A percentile compares a stretch with the other conserved stretches of the same genome.
phyloP scores from a whole-genome alignment of 352 stramenopile species.

The Plasmopara muralis region DNA sequence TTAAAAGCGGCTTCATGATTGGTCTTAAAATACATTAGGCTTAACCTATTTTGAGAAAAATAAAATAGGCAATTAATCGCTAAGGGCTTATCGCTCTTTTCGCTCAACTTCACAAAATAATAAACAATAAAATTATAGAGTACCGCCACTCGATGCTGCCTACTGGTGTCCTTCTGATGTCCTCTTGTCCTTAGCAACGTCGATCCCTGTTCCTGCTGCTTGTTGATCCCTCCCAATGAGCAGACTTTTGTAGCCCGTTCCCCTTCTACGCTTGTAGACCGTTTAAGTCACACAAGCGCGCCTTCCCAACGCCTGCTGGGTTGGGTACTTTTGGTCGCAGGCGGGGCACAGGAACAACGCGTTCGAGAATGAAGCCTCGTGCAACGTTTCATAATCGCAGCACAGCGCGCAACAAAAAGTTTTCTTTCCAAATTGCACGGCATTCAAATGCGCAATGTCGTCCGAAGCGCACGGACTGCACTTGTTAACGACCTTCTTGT shows the following conservation, averaged over 20 bases:
- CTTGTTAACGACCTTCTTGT: constrained; percentile 9
- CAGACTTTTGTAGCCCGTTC: neutral
- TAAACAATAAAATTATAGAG: constrained; percentile 27
- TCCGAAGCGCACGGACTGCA: constrained; percentile 43
- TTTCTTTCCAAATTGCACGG: constrained; percentile 17
- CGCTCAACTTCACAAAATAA: constrained; percentile 17
- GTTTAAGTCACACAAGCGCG: constrained; percentile 60
- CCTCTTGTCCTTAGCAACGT: too few relatives aligned
- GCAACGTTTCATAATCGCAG: constrained; percentile 33
- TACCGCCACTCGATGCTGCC: neutral
- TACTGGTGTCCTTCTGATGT: too few relatives aligned
- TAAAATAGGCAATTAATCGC: constrained; percentile 2
- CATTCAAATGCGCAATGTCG: constrained; percentile 35
- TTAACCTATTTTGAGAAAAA: too few relatives aligned
- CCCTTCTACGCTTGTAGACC: constrained; percentile 10
- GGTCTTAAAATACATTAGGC: constrained; percentile 21
- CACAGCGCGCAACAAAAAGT: constrained; percentile 63
- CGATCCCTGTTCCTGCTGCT: neutral
- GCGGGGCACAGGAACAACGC: constrained; percentile 65
- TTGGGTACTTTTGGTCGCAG: constrained; percentile 78
- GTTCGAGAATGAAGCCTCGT: constrained; percentile 34
- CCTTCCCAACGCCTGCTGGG: constrained; percentile 45
- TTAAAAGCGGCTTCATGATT: constrained; percentile 14
- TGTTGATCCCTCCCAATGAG: neutral
- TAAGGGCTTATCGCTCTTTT: constrained; percentile 1